Evolutionary conservation across 2,329 filamentous ascomycete species (phyloP), one percentile per base, ranked within the genome.

Genomic region (Ascochyta fabae): DNA sequence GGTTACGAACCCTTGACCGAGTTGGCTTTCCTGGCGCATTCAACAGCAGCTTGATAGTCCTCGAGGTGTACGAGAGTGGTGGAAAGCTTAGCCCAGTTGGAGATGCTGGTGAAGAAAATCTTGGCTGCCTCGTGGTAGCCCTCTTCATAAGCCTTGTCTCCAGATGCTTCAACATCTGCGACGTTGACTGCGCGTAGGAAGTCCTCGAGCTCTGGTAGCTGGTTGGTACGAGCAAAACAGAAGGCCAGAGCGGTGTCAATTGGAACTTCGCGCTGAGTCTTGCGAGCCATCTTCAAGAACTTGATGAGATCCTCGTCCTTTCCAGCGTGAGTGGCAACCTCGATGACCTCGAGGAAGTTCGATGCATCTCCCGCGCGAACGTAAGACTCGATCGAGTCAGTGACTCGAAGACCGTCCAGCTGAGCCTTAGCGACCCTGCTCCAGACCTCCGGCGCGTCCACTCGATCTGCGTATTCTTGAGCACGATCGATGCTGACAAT

Each of bases 281-380:
- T 98, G 71, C 96, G 90, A 39, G 95, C 90, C 96, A 99, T 99
- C 66, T 90, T 90, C 64, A 99, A 83, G 80, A 88, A 99, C 79
- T 96, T 97, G 83, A 99, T 89, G 34, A 99, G 87, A 58, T 99
- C 95, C 74, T 97, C 93, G 71, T 98, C 94, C 84, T 99, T 99
- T 67, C 94, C 95, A 56, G 96, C 95, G 67, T 93, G 92, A 0
- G 91, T 96, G 15, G 91, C 92, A 64, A 92, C 95, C 75, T 99
- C 95, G 61, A 99, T 98, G 56, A 99, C 95, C 77, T 99, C 96
- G 45, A 86, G 82, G 79, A 96, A 96, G 82, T 99, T 99, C 67
- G 88, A 90, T 31, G 96, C 90, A 70, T 99, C 95, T 61, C 89
- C 86, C 31, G 95, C 95, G 75, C 94, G 94, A 75, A 99, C 96